Conservation (phyloP, 2,329 filamentous ascomycete genomes). For the Knoxdaviesia proteae region DNA sequence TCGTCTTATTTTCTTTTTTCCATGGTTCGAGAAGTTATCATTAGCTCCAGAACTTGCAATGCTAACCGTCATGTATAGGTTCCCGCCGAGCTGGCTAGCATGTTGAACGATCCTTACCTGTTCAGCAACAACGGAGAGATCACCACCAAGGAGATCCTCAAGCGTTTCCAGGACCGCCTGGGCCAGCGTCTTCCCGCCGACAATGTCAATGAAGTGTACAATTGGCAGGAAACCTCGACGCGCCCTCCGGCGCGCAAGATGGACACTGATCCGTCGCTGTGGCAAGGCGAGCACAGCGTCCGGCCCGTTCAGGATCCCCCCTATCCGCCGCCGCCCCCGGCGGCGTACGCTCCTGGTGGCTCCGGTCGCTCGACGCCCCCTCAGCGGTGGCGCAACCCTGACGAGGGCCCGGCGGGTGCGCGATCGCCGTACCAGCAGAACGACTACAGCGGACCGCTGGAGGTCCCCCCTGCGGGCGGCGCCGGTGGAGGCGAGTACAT, state of each 20-base stretch:
- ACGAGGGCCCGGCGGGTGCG: slow-evolving; percentile 10
- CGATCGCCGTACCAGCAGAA: too few species aligned
- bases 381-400: slow-evolving; percentile 25
- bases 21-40: neutral
- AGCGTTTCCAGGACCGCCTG: slow-evolving; percentile 66
- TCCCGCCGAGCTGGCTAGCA: slow-evolving; percentile 71
- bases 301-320: slow-evolving; percentile 51
- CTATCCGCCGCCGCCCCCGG: slow-evolving; percentile 9
- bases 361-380: slow-evolving; percentile 26
- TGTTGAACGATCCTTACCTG: slow-evolving; percentile 64
- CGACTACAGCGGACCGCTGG: too few species aligned
- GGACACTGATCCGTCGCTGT: slow-evolving; percentile 70
- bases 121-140: slow-evolving; percentile 71
- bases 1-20: neutral
- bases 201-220: slow-evolving; percentile 35
- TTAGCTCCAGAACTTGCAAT: neutral
- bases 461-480: too few species aligned
- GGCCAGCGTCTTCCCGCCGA: slow-evolving; percentile 33
- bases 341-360: neutral
- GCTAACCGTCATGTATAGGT: slow-evolving; percentile 35
- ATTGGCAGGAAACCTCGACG: slow-evolving; percentile 35
- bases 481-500: too few species aligned
- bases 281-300: slow-evolving; percentile 69
- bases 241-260: slow-evolving; percentile 40
- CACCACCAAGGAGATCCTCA: slow-evolving; percentile 92